Evolutionary conservation across 768 basidiomycete genomes (phyloP).

Genomic region (Russula lepida): DNA sequence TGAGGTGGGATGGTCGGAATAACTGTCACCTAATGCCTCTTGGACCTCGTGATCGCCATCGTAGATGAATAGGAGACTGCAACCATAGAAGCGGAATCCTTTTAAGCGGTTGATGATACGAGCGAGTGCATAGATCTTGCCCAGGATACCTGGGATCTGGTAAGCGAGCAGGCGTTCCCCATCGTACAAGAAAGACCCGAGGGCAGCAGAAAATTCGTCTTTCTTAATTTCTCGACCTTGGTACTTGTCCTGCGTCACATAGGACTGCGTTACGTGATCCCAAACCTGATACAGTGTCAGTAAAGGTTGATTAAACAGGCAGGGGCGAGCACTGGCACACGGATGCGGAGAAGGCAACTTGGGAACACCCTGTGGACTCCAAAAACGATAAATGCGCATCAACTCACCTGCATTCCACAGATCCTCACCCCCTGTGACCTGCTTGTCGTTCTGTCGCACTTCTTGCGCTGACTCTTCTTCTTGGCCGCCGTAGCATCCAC

Average conservation of each 20-base stretch:
- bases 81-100: slow-evolving; percentile 98
- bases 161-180: slow-evolving; percentile 78
- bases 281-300: slow-evolving; percentile 57
- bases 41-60: slow-evolving; percentile 91
- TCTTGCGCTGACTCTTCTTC: slow-evolving; percentile 98
- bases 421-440: slow-evolving; percentile 83
- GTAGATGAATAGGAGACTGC: slow-evolving; percentile 93
- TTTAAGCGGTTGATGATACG: slow-evolving; percentile 81
- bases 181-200: slow-evolving; percentile 78
- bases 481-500: slow-evolving; percentile 87
- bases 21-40: slow-evolving; percentile 55
- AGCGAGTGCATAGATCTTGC: slow-evolving; percentile 90
- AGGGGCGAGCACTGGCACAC: not conserved
- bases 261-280: slow-evolving; percentile 77
- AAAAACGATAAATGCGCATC: slow-evolving; percentile 8
- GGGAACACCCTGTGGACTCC: not conserved
- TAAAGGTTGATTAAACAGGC: not conserved
- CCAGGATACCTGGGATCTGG: slow-evolving; percentile 86
- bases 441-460: slow-evolving; percentile 95
- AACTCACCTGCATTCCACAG: slow-evolving; percentile 96
- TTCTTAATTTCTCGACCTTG: slow-evolving; percentile 84
- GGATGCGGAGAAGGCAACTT: not conserved
- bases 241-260: slow-evolving; percentile 94
- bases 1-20: slow-evolving; percentile 54
- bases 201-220: slow-evolving; percentile 73